These are phyloP conservation scores for Phialophora chinensis DNA, from an alignment of 2,329 filamentous ascomycete species.

Conservation along the genomic window DNA sequence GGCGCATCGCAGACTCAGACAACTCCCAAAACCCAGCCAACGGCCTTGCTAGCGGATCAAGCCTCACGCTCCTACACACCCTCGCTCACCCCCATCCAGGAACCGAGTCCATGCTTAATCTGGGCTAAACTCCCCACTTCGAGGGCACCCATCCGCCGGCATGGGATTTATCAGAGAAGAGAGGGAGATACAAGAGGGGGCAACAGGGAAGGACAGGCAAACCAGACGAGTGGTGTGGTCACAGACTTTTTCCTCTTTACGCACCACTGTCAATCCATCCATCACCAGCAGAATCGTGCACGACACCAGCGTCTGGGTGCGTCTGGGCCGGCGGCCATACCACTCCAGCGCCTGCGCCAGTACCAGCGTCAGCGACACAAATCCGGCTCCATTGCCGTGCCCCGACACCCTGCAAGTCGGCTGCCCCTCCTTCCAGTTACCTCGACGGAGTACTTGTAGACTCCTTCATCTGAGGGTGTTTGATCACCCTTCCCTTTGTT, in stretches of 20 bases:
- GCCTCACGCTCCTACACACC: constrained; percentile 13
- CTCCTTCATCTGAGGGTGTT: neutral
- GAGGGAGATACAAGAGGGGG: neutral
- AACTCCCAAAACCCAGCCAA: constrained; percentile 37
- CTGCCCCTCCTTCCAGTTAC: constrained; percentile 15
- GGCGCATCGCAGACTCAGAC: constrained; percentile 24
- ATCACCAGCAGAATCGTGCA: neutral
- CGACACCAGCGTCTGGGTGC: neutral
- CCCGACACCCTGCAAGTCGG: neutral
- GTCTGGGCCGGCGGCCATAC: too few relatives aligned
- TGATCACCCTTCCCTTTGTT: neutral
- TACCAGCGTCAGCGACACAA: neutral
- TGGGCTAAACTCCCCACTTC: neutral
- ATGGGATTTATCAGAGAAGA: neutral
- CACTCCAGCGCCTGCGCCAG: too few relatives aligned
- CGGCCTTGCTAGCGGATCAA: constrained; percentile 12
- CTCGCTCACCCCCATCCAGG: constrained; percentile 10
- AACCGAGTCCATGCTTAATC: constrained; percentile 16
- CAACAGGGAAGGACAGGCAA: neutral
- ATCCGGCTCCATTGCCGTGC: neutral
- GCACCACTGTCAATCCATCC: neutral
- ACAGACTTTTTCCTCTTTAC: neutral
- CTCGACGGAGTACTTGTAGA: constrained; percentile 3
- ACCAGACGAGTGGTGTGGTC: neutral
- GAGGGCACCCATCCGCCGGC: constrained; percentile 3